Conservation (phyloP, 768 basidiomycete genomes). For the Mycena latifolia region DNA sequence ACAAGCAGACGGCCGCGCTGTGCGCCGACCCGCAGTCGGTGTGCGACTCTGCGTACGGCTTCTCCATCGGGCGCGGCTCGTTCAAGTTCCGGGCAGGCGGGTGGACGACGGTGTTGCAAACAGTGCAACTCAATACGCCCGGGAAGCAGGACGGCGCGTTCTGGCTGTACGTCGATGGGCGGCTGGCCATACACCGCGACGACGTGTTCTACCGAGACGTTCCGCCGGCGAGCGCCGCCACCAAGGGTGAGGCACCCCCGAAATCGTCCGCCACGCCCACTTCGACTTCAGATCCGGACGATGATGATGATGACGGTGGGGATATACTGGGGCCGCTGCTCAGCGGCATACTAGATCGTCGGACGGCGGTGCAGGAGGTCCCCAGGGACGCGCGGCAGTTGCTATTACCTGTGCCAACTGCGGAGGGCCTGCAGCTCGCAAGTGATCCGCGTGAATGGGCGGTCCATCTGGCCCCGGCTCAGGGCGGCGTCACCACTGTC, state of each 20-base stretch:
- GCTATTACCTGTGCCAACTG: constrained; percentile 8
- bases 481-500: background rate
- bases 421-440: constrained; percentile 1
- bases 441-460: constrained; percentile 5
- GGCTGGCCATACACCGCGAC: constrained; percentile 59
- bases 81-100: constrained; percentile 71
- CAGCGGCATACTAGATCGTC: constrained; percentile 28
- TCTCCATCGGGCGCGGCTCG: constrained; percentile 81
- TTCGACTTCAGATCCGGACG: background rate
- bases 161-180: constrained; percentile 72
- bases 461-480: constrained; percentile 1
- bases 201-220: constrained; percentile 75
- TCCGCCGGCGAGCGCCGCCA: constrained; percentile 26
- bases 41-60: constrained; percentile 76
- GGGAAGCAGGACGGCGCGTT: constrained; percentile 78
- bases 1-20: constrained; percentile 69
- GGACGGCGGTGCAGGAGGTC: constrained; percentile 7
- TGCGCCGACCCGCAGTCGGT: constrained; percentile 71
- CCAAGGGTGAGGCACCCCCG: constrained; percentile 5
- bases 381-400: constrained; percentile 6
- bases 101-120: constrained; percentile 83
- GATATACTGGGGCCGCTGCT: constrained; percentile 9
- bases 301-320: background rate
- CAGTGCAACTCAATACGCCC: constrained; percentile 79
- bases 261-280: background rate